Evolutionary conservation across 257 asterid species (phyloP).

Genomic region (Striga asiatica): DNA sequence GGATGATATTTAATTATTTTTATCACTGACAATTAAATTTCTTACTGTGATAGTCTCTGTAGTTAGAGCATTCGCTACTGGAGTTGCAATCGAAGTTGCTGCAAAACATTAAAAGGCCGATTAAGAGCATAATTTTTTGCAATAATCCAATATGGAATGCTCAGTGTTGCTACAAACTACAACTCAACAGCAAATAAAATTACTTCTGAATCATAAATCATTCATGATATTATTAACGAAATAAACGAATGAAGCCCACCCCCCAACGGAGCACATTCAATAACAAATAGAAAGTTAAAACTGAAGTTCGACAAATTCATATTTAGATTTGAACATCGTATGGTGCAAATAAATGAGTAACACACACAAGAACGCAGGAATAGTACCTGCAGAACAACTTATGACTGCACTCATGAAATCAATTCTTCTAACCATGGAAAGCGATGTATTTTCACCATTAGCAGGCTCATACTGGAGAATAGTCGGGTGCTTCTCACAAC

Average conservation of each 20-base stretch:
- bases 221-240: not conserved
- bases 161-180: not conserved
- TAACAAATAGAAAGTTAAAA: not conserved
- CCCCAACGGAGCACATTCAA: not conserved
- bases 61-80: constrained; percentile 41
- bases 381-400: constrained; percentile 28
- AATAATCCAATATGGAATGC: not conserved
- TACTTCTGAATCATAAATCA: not conserved
- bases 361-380: not conserved
- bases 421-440: constrained; percentile 21
- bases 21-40: constrained; percentile 5
- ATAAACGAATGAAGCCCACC: not conserved
- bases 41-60: constrained; percentile 43
- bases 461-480: constrained; percentile 17
- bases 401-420: constrained; percentile 23
- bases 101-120: constrained; percentile 23
- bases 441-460: constrained; percentile 14
- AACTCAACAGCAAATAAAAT: not conserved
- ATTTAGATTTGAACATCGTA: no score
- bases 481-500: constrained; percentile 13
- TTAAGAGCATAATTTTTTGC: not conserved
- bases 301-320: no score
- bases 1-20: not conserved
- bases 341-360: not conserved
- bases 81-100: constrained; percentile 36